Base-by-base conservation (phyloP, 768 basidiomycete genomes). In the Tylopilus cervinicoccineus region DNA sequence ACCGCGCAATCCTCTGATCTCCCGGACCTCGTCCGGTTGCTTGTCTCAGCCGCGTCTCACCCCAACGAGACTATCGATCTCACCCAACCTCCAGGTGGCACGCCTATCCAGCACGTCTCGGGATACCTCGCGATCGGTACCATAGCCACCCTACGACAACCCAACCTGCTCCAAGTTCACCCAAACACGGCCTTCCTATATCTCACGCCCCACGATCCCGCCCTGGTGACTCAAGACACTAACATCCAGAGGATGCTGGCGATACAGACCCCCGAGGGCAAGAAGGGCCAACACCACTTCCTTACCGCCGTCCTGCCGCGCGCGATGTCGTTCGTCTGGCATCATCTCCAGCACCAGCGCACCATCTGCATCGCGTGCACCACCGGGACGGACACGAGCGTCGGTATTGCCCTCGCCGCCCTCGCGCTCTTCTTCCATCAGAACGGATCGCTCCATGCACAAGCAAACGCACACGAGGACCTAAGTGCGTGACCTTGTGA, bases 341-440 rank as follows among this genome's bases (percentile, higher is more conserved):
- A 50, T 0, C 65, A 74, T 12, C 68, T 89, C 2, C 36, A 55
- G 9, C 31, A 55, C 13, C 72, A 70, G 0, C 56, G 51, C 14
- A 52, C 58, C 9, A 59, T 83, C 0, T 80, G 80, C 52, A 66
- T 82, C 19, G 74, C 74, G 20, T 83, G 81, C 52, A 73, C 73
- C 24, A 72, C 71, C 0, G 85, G 86, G 8, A 78, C 76, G 26
- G 85, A 92, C 55, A 59, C 72, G 4, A 77, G 81, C 45, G 74
- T 86, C 3, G 87, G 88, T 2, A 72, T 89, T 1, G 80, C 75
- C 1, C 55, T 89, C 3, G 78, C 73, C 12, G 75, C 80, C 1
- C 63, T 89, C 3, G 76, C 81, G 27, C 43, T 70, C 16, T 80
- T 76, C 51, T 91, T 89, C 58, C 72, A 76, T 26, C 74, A 81